phyloP scores from a whole-genome alignment of 768 basidiomycete species.

The Mycena capillaripes region DNA sequence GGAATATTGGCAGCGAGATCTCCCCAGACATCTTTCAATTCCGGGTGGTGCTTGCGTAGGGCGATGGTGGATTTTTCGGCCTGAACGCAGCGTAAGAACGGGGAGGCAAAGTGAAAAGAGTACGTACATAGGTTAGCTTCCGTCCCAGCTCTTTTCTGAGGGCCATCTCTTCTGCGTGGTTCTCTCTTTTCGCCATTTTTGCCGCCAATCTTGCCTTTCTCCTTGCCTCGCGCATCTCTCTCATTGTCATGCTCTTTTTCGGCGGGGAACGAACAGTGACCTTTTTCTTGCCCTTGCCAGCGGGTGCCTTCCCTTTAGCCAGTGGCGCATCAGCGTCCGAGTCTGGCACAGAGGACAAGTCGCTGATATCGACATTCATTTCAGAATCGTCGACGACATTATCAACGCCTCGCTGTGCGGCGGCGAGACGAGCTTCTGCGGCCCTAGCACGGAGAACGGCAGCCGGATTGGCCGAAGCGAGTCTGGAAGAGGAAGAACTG shows the following conservation, averaged over 20 bases:
- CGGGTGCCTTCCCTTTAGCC: constrained; percentile 26
- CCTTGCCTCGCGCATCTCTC: constrained; percentile 46
- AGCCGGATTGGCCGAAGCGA: constrained; percentile 53
- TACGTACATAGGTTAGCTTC: constrained; percentile 76
- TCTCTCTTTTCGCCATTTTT: constrained; percentile 42
- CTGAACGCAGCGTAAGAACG: constrained; percentile 46
- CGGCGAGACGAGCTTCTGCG: constrained; percentile 65
- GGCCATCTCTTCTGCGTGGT: constrained; percentile 62
- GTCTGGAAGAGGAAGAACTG: constrained; percentile 52
- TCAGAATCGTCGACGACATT: constrained; percentile 50
- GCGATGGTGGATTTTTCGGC: constrained; percentile 79
- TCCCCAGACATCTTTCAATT: constrained; percentile 89
- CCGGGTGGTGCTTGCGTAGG: constrained; percentile 80
- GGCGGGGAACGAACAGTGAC: constrained; percentile 19
- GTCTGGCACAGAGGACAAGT: constrained; percentile 41
- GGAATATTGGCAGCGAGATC: constrained; percentile 78
- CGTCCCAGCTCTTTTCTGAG: constrained; percentile 76
- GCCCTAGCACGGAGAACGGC: constrained; percentile 64
- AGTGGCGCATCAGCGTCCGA: constrained; percentile 37
- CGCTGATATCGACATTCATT: constrained; percentile 39
- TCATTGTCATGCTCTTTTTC: constrained; percentile 51
- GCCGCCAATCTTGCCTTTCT: constrained; percentile 44
- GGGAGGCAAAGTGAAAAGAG: not conserved
- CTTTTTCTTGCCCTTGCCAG: constrained; percentile 46
- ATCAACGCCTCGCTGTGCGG: constrained; percentile 43